phyloP scores from a whole-genome alignment of 371 early-diverging fungal species.

The Lichtheimia ramosa region DNA sequence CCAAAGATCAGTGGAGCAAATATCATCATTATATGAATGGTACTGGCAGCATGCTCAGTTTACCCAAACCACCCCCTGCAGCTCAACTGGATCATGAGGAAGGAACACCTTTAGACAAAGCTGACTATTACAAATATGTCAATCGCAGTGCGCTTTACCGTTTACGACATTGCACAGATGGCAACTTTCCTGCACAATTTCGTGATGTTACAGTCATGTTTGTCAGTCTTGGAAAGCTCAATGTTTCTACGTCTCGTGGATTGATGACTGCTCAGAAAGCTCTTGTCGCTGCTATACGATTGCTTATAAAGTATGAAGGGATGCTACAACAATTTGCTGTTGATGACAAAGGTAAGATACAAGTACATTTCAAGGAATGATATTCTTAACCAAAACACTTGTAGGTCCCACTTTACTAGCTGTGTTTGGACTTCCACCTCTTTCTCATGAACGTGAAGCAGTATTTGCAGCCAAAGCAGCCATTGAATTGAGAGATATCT shows the following conservation, averaged over 20 bases:
- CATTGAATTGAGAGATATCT: constrained; percentile 36
- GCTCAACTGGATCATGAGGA: constrained; percentile 20
- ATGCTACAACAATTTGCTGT: constrained; percentile 60
- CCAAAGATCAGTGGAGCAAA: not conserved
- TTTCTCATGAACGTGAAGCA: constrained; percentile 55
- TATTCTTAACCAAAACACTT: not conserved
- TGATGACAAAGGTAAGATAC: constrained; percentile 47
- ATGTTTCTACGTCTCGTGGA: constrained; percentile 34
- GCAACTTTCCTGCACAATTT: constrained; percentile 52
- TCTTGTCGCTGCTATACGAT: constrained; percentile 25
- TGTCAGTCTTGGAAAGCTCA: constrained; percentile 47
- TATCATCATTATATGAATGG: not conserved
- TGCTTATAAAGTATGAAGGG: constrained; percentile 44
- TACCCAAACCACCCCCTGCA: constrained; percentile 13
- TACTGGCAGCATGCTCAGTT: constrained; percentile 7
- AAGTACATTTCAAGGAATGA: not conserved
- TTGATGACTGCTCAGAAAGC: constrained; percentile 39
- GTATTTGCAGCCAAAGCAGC: constrained; percentile 57
- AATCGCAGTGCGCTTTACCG: constrained; percentile 52
- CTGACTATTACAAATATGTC: constrained; percentile 52
- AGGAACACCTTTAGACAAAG: constrained; percentile 22
- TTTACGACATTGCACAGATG: constrained; percentile 37
- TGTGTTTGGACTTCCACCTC: constrained; percentile 55
- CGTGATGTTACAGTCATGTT: constrained; percentile 55
- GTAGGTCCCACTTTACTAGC: constrained; percentile 47